Conservation (phyloP, 495 filamentous ascomycete genomes). For the Venustampulla echinocandica region DNA sequence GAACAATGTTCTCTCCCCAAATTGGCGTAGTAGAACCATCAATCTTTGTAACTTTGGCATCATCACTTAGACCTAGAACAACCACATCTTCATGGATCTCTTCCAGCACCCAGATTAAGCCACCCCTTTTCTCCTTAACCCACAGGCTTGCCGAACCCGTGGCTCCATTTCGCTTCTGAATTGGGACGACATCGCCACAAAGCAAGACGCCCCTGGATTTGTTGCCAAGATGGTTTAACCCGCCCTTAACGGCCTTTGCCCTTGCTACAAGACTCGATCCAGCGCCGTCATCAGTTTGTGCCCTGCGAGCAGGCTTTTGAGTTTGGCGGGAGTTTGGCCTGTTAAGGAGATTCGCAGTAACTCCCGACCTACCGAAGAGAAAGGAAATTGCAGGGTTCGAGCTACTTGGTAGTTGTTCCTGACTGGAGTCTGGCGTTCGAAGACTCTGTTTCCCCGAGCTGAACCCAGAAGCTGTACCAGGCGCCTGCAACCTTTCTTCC, state of each 20-base stretch:
- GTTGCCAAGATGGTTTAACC: slow-evolving; percentile 49
- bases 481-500: slow-evolving; percentile 65
- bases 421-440: slow-evolving; percentile 28
- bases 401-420: slow-evolving; percentile 36
- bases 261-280: slow-evolving; percentile 47
- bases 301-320: slow-evolving; percentile 39
- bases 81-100: slow-evolving; percentile 95
- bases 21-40: slow-evolving; percentile 65
- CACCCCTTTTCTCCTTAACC: slow-evolving; percentile 94
- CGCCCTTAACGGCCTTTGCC: slow-evolving; percentile 36
- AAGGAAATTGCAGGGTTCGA: slow-evolving; percentile 37
- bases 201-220: slow-evolving; percentile 87
- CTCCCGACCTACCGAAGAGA: slow-evolving; percentile 53
- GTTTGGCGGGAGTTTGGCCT: slow-evolving; percentile 71
- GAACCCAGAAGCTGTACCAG: slow-evolving; percentile 23
- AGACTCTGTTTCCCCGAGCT: slow-evolving; percentile 34
- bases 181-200: slow-evolving; percentile 95
- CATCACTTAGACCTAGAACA: slow-evolving; percentile 59
- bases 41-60: slow-evolving; percentile 57
- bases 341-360: slow-evolving; percentile 78
- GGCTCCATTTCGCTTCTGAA: slow-evolving; percentile 86
- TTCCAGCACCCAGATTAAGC: slow-evolving; percentile 94
- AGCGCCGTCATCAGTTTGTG: slow-evolving; percentile 68
- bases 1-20: slow-evolving; percentile 64
- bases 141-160: slow-evolving; percentile 89